A percentile compares a stretch with the other conserved stretches of the same genome.
Evolutionary conservation across 2,329 filamentous ascomycete species (phyloP).

Genomic region (Spiromastix sp.): DNA sequence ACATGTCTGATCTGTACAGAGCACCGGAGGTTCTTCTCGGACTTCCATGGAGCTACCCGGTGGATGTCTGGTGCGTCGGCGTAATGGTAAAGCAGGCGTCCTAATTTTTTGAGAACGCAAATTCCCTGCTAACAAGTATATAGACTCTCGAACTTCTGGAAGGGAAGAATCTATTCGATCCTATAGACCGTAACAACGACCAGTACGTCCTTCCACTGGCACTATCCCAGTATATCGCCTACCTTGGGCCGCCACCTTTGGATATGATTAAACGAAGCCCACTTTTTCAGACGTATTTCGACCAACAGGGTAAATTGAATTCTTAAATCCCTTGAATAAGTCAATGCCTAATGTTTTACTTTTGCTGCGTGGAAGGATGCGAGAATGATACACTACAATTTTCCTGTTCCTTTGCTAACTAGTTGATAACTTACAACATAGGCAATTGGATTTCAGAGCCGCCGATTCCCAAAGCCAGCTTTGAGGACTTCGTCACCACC

Average conservation of each 20-base stretch:
- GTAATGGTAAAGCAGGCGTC: conserved; percentile 20
- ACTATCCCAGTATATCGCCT: conserved; percentile 21
- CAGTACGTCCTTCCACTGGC: conserved; percentile 20
- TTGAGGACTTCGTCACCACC: conserved; percentile 13
- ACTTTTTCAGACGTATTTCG: conserved; percentile 13
- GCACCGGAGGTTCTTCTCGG: conserved; percentile 17
- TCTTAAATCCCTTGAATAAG: no score
- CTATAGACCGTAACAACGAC: conserved; percentile 14
- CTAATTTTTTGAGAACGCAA: not conserved
- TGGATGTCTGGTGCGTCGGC: conserved; percentile 19
- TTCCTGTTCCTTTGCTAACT: not conserved
- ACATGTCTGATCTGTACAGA: conserved; percentile 18
- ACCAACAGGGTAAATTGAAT: conserved; percentile 10
- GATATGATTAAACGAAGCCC: conserved; percentile 15
- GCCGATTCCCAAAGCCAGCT: conserved; percentile 11
- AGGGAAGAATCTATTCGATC: conserved; percentile 19
- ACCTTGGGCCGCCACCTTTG: no score
- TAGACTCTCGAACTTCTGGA: conserved; percentile 21
- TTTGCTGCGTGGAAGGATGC: no score
- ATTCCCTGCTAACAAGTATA: not conserved
- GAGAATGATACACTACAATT: no score
- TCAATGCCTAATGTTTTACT: no score
- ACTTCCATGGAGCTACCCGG: conserved; percentile 14
- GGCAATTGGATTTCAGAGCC: conserved; percentile 15
- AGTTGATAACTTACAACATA: no score